Percentiles rank a stretch among this genome's conserved stretches.
These are phyloP conservation scores for Xylaria longipes DNA, from an alignment of 495 filamentous ascomycete species.

Conservation along the genomic window DNA sequence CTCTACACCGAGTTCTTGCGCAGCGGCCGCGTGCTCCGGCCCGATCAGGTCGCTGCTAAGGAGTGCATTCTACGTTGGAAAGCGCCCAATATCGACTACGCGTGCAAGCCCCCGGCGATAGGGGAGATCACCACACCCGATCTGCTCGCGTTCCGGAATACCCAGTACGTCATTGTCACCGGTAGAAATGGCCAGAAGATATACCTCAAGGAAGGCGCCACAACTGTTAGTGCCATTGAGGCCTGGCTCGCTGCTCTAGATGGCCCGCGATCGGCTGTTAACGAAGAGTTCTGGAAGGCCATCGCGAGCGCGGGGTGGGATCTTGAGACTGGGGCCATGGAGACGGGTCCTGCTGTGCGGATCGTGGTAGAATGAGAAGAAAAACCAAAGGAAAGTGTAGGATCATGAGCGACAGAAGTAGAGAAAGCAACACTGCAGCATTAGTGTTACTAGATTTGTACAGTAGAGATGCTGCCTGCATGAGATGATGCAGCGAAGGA, in stretches of 20 bases:
- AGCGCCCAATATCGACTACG: slow-evolving; percentile 44
- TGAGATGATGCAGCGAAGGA: slow-evolving; percentile 14
- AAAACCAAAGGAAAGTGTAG: slow-evolving; percentile 15
- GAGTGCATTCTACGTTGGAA: slow-evolving; percentile 76
- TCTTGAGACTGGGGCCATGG: slow-evolving; percentile 49
- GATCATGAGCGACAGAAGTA: slow-evolving; percentile 1
- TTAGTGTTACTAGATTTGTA: slow-evolving; percentile 17
- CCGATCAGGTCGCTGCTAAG: slow-evolving; percentile 64
- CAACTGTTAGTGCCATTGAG: slow-evolving; percentile 59
- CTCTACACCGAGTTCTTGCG: slow-evolving; percentile 69
- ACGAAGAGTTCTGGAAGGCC: slow-evolving; percentile 45
- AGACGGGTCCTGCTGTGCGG: slow-evolving; percentile 42
- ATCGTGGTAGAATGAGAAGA: slow-evolving; percentile 29
- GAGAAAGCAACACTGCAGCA: slow-evolving; percentile 19
- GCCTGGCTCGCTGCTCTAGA: slow-evolving; percentile 78
- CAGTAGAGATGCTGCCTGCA: slow-evolving; percentile 29
- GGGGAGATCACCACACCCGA: slow-evolving; percentile 29
- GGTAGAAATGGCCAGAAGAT: slow-evolving; percentile 45
- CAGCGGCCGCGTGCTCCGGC: slow-evolving; percentile 61
- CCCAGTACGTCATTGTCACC: slow-evolving; percentile 47
- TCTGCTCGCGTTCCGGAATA: neutral
- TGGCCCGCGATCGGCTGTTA: slow-evolving; percentile 40
- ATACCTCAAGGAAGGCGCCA: slow-evolving; percentile 66
- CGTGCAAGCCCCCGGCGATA: slow-evolving; percentile 23
- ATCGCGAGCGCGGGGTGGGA: slow-evolving; percentile 53